Conservation (phyloP, 306 rosid genomes). For the Cicer chorassanicum region DNA sequence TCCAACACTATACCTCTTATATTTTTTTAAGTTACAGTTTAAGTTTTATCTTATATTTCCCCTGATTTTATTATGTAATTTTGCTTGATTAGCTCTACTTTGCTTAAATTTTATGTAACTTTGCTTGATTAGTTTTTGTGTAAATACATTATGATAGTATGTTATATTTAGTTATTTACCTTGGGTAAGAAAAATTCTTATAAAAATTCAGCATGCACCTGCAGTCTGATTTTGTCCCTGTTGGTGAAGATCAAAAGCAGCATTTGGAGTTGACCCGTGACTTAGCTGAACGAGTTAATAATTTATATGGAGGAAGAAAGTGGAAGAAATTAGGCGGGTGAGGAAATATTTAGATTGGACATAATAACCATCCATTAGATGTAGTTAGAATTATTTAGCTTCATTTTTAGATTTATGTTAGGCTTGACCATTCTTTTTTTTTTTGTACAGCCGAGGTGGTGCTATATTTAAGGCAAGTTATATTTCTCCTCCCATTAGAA, state of each 20-base stretch:
- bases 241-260: constrained; percentile 99
- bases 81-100: constrained; percentile 17
- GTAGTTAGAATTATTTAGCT: constrained; percentile 23
- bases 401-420: constrained; percentile 21
- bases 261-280: constrained; percentile 96
- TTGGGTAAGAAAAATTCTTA: constrained; percentile 52
- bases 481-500: constrained; percentile 33
- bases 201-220: constrained; percentile 51
- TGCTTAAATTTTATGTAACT: neutral
- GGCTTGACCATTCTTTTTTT: constrained; percentile 46
- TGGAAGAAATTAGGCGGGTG: constrained; percentile 99
- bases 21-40: constrained; percentile 29
- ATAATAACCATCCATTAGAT: constrained; percentile 19
- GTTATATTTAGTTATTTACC: constrained; percentile 22
- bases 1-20: constrained; percentile 30
- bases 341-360: constrained; percentile 43
- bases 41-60: constrained; percentile 18
- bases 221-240: constrained; percentile 95
- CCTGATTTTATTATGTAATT: constrained; percentile 25
- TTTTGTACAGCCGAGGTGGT: constrained; percentile 79
- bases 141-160: constrained; percentile 40
- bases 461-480: constrained; percentile 76
- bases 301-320: constrained; percentile 91
- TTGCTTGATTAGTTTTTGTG: constrained; percentile 33
- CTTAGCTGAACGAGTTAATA: constrained; percentile 87